Conservation (phyloP, 345 rosid genomes). For the Kandelia obovata region DNA sequence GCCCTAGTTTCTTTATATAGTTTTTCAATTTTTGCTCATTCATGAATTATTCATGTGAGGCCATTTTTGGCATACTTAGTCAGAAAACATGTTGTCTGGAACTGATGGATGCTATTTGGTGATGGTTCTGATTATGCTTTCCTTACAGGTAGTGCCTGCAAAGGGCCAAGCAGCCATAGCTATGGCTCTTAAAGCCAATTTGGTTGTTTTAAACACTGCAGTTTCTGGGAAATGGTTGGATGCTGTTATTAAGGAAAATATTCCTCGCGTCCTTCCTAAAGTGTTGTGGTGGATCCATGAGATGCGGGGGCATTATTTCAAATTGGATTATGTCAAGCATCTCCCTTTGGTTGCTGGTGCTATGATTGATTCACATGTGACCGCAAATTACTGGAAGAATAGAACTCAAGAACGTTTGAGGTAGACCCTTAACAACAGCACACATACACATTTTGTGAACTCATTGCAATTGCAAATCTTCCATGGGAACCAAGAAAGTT, state of each 20-base stretch:
- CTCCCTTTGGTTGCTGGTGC: slow-evolving; percentile 89
- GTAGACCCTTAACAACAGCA: slow-evolving; percentile 33
- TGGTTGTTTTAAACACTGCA: slow-evolving; percentile 83
- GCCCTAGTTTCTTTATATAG: neutral
- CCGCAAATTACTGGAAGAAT: slow-evolving; percentile 89
- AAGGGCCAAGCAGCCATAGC: slow-evolving; percentile 64
- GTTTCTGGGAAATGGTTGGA: slow-evolving; percentile 96
- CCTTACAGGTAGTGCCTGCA: slow-evolving; percentile 53
- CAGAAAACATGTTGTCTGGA: no score
- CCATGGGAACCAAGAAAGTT: neutral
- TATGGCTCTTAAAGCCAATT: slow-evolving; percentile 65
- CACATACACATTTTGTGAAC: neutral
- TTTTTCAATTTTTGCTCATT: neutral
- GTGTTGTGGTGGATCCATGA: slow-evolving; percentile 98
- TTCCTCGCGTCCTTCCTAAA: slow-evolving; percentile 67
- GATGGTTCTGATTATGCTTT: slow-evolving; percentile 5
- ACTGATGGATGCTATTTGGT: no score
- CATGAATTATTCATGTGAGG: no score
- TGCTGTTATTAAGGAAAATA: slow-evolving; percentile 69
- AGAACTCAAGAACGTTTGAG: slow-evolving; percentile 71
- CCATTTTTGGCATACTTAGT: no score
- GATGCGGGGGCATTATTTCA: slow-evolving; percentile 95
- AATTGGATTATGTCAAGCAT: slow-evolving; percentile 78
- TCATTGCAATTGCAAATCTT: neutral
- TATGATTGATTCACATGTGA: slow-evolving; percentile 89